These are phyloP conservation scores for Arthrinium phaeospermum DNA, from an alignment of 2,329 filamentous ascomycete genomes.

Conservation along the genomic window DNA sequence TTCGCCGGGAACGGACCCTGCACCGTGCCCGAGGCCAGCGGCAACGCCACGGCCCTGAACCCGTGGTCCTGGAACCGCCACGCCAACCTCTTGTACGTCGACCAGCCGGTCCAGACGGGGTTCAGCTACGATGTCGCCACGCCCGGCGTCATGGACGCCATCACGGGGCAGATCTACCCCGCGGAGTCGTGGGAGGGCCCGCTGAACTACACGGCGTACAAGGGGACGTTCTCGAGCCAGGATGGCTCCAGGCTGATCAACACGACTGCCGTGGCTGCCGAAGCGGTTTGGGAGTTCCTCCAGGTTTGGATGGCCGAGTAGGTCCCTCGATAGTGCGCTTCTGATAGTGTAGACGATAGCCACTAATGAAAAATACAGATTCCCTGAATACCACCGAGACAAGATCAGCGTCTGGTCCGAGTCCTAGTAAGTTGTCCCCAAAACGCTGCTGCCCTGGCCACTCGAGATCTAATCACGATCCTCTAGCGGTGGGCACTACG, in stretches of 20 bases:
- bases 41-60: conserved; percentile 55
- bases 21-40: conserved; percentile 46
- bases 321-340: conserved; percentile 42
- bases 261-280: conserved; percentile 46
- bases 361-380: conserved; percentile 33
- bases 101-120: conserved; percentile 64
- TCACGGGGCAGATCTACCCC: conserved; percentile 23
- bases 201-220: conserved; percentile 22
- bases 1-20: conserved; percentile 51
- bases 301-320: conserved; percentile 48
- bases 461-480: conserved; percentile 1
- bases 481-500: conserved; percentile 29
- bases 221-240: conserved; percentile 53
- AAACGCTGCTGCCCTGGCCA: background rate
- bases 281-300: conserved; percentile 64
- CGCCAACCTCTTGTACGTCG: conserved; percentile 65
- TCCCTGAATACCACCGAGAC: conserved; percentile 53
- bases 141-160: conserved; percentile 33
- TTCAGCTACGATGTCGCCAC: conserved; percentile 52
- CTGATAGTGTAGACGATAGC: background rate
- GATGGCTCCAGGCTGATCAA: conserved; percentile 40
- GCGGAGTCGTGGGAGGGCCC: conserved; percentile 19
- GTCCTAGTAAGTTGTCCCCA: conserved; percentile 31
- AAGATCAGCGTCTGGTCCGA: conserved; percentile 49
- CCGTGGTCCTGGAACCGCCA: conserved; percentile 65